Evolutionary conservation across 495 filamentous ascomycete genomes (phyloP), one percentile per base, ranked within the genome.

Genomic region (Daldinia childiae): DNA sequence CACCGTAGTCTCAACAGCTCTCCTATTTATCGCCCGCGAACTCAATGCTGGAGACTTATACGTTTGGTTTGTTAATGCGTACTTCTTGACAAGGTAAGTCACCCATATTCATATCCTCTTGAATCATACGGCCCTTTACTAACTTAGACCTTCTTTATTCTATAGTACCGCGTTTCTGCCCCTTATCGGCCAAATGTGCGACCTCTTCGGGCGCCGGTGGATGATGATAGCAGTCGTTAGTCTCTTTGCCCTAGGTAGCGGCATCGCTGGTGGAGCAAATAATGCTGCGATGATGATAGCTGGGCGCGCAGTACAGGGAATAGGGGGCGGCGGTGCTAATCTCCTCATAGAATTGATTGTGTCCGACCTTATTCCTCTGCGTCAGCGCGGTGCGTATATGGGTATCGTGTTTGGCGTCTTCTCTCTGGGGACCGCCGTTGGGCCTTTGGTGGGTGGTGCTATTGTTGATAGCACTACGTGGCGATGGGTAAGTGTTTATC

Each of bases 311-410:
- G 81, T 95, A 36, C 92, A 95, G 74, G 92, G 92, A 58, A 77
- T 90, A 21, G 92, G 92, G 11, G 89, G 90, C 45, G 92, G 92
- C 62, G 92, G 92, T 0, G 83, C 93, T 48, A 84, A 93, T 6
- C 87, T 90, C 14, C 76, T 95, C 64, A 87, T 90, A 29, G 93
- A 94, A 72, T 91, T 94, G 19, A 54, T 74, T 14, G 91, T 71
- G 4, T 87, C 87, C 1, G 92, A 94, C 81, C 66, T 93, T 38
- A 91, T 93, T 78, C 87, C 87, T 61, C 83, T 91, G 78, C 78
- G 75, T 29, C 74, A 78, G 87, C 88, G 91, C 72, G 90, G 65
- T 82, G 86, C 48, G 87, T 88, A 77, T 52, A 72, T 73, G 65
- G 77, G 77, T 8, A 57, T 79, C 17, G 58, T 91, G 50, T 88